phyloP scores from a whole-genome alignment of 495 filamentous ascomycete genomes.

The Penicillium robsamsonii region DNA sequence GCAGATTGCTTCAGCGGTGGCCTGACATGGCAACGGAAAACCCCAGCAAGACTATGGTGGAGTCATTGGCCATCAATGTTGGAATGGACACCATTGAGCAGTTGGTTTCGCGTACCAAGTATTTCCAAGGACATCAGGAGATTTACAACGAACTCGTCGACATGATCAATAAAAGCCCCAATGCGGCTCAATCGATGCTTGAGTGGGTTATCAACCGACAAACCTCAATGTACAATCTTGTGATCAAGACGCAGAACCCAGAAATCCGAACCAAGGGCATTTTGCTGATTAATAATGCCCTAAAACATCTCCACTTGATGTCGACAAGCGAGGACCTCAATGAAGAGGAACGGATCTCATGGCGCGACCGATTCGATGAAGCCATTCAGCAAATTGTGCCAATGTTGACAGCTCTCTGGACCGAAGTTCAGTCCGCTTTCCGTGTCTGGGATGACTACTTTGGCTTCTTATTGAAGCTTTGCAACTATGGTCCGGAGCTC shows the following conservation, averaged over 20 bases:
- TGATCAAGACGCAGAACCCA: slow-evolving; percentile 61
- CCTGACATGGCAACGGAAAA: slow-evolving; percentile 42
- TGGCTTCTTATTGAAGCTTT: slow-evolving; percentile 60
- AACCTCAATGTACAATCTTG: slow-evolving; percentile 60
- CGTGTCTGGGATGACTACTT: slow-evolving; percentile 83
- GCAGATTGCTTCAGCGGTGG: slow-evolving; percentile 52
- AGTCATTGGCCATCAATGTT: slow-evolving; percentile 61
- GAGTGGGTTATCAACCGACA: slow-evolving; percentile 60
- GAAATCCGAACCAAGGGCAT: slow-evolving; percentile 60
- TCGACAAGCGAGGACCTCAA: slow-evolving; percentile 36
- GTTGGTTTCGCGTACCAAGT: slow-evolving; percentile 71
- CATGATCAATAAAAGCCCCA: slow-evolving; percentile 45
- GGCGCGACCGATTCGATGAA: slow-evolving; percentile 31
- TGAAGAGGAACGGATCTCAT: slow-evolving; percentile 29
- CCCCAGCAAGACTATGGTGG: slow-evolving; percentile 51
- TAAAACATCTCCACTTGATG: slow-evolving; percentile 48
- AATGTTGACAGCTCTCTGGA: slow-evolving; percentile 52
- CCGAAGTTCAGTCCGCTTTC: slow-evolving; percentile 51
- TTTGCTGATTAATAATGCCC: slow-evolving; percentile 52
- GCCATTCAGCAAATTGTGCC: slow-evolving; percentile 56
- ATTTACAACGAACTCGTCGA: slow-evolving; percentile 54
- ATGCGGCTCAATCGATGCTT: slow-evolving; percentile 44
- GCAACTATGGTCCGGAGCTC: slow-evolving; percentile 54
- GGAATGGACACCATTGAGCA: slow-evolving; percentile 75
- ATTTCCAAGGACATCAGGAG: slow-evolving; percentile 58